These are phyloP conservation scores for Aspergillus quadricinctus DNA, from an alignment of 2,329 filamentous ascomycete genomes.

Conservation along the genomic window DNA sequence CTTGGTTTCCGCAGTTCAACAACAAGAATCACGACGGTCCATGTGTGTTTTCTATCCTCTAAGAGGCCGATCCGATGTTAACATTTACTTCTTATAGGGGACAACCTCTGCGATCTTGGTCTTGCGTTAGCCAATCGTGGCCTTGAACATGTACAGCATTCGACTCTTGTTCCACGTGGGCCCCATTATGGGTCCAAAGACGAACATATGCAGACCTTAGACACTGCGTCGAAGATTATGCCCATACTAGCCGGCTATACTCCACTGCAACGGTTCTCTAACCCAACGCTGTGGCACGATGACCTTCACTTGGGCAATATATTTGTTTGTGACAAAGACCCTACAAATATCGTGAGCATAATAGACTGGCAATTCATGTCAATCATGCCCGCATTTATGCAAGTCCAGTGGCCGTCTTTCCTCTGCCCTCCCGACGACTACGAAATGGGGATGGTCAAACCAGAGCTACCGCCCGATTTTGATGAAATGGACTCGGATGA, in stretches of 20 bases:
- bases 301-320: conserved; percentile 22
- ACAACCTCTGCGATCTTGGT: conserved; percentile 7
- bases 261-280: background rate
- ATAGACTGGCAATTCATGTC: conserved; percentile 20
- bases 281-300: conserved; percentile 15
- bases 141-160: conserved; percentile 6
- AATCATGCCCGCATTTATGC: conserved; percentile 17
- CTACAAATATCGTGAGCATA: conserved; percentile 12
- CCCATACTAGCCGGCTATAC: conserved; percentile 3
- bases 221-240: conserved; percentile 5
- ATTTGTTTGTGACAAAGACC: conserved; percentile 16
- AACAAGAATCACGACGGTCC: conserved; percentile 9
- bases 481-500: conserved; percentile 15
- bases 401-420: conserved; percentile 14
- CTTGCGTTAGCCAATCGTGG: conserved; percentile 6
- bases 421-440: conserved; percentile 15
- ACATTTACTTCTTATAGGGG: conserved; percentile 2
- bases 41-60: conserved; percentile 7
- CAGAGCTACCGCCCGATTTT: conserved; percentile 15
- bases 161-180: conserved; percentile 1
- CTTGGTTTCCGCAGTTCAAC: conserved; percentile 6
- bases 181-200: conserved; percentile 10
- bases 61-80: background rate
- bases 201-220: conserved; percentile 6
- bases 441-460: conserved; percentile 13